Evolutionary conservation across 495 filamentous ascomycete species (phyloP).

Genomic region (Aspergillus wentii): DNA sequence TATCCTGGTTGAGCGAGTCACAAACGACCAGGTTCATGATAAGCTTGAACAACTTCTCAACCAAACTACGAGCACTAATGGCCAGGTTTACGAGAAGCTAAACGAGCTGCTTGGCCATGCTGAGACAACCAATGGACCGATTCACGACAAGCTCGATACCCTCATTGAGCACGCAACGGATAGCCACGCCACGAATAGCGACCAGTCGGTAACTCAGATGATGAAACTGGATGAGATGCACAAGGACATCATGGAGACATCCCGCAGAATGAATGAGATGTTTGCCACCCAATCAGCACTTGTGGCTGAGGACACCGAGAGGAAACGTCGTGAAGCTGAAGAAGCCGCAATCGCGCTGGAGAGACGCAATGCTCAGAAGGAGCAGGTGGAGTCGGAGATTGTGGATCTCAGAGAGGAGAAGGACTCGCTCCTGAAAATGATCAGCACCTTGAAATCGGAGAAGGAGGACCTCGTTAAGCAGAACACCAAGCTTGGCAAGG

Average conservation of each 20-base stretch:
- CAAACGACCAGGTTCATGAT: slow-evolving; percentile 35
- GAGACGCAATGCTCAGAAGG: slow-evolving; percentile 68
- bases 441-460: slow-evolving; percentile 56
- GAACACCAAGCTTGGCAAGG: slow-evolving; percentile 71
- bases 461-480: slow-evolving; percentile 67
- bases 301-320: slow-evolving; percentile 73
- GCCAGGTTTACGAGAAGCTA: slow-evolving; percentile 45
- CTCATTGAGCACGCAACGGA: slow-evolving; percentile 31
- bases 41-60: slow-evolving; percentile 56
- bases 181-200: slow-evolving; percentile 29
- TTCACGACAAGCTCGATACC: slow-evolving; percentile 64
- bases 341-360: slow-evolving; percentile 79
- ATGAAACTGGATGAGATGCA: slow-evolving; percentile 86
- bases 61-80: slow-evolving; percentile 43
- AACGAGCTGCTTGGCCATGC: slow-evolving; percentile 61
- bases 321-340: slow-evolving; percentile 74
- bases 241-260: slow-evolving; percentile 80
- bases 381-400: slow-evolving; percentile 71
- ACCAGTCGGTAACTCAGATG: slow-evolving; percentile 52
- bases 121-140: slow-evolving; percentile 50
- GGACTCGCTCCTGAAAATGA: slow-evolving; percentile 52
- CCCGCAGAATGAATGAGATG: slow-evolving; percentile 81
- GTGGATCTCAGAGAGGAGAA: slow-evolving; percentile 60
- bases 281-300: slow-evolving; percentile 72
- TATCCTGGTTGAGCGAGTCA: slow-evolving; percentile 61